Conservation (phyloP, 2,329 filamentous ascomycete genomes). For the Cercospora sesami region DNA sequence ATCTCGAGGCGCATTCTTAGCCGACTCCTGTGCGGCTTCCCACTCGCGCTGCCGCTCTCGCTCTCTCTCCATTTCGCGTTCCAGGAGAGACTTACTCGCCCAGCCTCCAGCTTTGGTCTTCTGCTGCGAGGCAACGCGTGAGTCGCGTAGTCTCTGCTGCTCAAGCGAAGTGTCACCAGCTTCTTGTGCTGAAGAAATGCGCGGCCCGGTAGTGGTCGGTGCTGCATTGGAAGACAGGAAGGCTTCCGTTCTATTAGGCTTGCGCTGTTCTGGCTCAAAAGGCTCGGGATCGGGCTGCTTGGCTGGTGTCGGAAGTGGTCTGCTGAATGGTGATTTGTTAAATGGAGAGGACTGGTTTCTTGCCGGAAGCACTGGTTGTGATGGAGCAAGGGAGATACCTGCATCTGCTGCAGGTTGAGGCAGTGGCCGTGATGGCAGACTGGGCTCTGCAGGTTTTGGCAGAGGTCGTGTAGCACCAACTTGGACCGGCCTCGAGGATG, state of each 20-base stretch:
- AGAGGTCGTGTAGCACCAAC: conserved; percentile 41
- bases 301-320: conserved; percentile 33
- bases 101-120: conserved; percentile 64
- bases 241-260: conserved; percentile 56
- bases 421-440: conserved; percentile 26
- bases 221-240: conserved; percentile 59
- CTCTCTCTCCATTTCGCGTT: conserved; percentile 79
- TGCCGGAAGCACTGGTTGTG: conserved; percentile 38
- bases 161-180: conserved; percentile 37
- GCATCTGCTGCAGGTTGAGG: conserved; percentile 24
- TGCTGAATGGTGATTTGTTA: conserved; percentile 25
- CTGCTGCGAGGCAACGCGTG: conserved; percentile 58
- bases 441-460: conserved; percentile 20
- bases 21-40: conserved; percentile 71
- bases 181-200: conserved; percentile 52
- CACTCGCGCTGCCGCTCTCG: conserved; percentile 74
- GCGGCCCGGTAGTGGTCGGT: conserved; percentile 46
- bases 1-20: conserved; percentile 56
- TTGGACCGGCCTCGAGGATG: conserved; percentile 37
- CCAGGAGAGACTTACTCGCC: conserved; percentile 69
- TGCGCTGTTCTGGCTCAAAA: conserved; percentile 28
- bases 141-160: conserved; percentile 62
- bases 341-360: conserved; percentile 53
- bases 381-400: conserved; percentile 17
- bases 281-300: conserved; percentile 23